These are phyloP conservation scores for Apophysomyces variabilis DNA, from an alignment of 371 early-diverging fungal species.

Conservation along the genomic window DNA sequence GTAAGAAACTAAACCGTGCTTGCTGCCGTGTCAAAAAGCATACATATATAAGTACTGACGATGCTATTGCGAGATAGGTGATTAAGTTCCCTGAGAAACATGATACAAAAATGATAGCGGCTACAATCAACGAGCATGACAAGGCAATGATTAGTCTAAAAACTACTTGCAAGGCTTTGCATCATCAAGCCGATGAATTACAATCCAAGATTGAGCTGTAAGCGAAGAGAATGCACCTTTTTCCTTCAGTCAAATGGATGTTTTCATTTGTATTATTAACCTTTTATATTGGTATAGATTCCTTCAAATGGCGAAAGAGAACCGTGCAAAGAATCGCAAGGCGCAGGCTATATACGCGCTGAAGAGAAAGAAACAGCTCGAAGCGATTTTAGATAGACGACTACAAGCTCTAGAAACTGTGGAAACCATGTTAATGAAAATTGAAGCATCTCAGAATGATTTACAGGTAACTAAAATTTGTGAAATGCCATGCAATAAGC, in stretches of 20 bases:
- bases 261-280: background rate
- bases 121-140: constrained; percentile 50
- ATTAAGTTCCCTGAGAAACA: constrained; percentile 41
- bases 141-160: constrained; percentile 52
- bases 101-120: constrained; percentile 8
- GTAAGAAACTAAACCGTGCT: constrained; percentile 3
- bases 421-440: constrained; percentile 57
- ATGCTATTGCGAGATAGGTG: constrained; percentile 11
- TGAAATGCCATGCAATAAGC: too few species aligned
- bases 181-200: constrained; percentile 51
- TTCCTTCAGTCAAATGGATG: background rate
- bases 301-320: constrained; percentile 22
- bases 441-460: constrained; percentile 59
- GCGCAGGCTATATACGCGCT: constrained; percentile 55
- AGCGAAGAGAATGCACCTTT: background rate
- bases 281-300: constrained; percentile 16
- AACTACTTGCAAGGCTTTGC: constrained; percentile 49
- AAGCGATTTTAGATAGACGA: constrained; percentile 48
- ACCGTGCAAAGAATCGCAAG: constrained; percentile 29
- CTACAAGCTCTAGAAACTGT: constrained; percentile 58
- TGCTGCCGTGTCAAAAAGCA: background rate
- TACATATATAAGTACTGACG: too few species aligned
- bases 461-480: constrained; percentile 41
- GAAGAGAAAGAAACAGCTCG: constrained; percentile 46
- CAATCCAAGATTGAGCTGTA: constrained; percentile 48